Percentiles rank a stretch among this genome's conserved stretches.
Evolutionary conservation across 495 filamentous ascomycete species (phyloP).

Genomic region (Daldinia loculata): DNA sequence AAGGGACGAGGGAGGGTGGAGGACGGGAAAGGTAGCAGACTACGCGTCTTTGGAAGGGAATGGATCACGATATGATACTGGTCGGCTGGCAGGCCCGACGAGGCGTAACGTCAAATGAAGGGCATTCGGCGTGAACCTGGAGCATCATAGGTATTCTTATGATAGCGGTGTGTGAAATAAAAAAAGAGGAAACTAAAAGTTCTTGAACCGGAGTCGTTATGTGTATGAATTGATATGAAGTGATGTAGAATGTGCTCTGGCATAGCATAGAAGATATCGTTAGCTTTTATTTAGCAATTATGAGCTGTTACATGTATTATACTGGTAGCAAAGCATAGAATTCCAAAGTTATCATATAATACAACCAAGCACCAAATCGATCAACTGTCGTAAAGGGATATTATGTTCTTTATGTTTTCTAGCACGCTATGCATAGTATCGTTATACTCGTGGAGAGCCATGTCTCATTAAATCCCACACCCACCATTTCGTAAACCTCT

Average conservation of each 20-base stretch:
- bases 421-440: constrained; percentile 10
- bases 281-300: background rate
- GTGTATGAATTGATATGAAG: constrained; percentile 4
- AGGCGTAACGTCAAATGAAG: constrained; percentile 1
- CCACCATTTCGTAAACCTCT: background rate
- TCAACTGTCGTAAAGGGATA: background rate
- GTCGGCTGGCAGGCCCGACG: constrained; percentile 4
- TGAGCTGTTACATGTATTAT: background rate
- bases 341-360: background rate
- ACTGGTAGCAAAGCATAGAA: background rate
- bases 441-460: constrained; percentile 1
- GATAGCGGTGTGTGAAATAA: constrained; percentile 13
- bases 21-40: background rate
- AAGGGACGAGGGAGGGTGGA: background rate
- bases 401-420: constrained; percentile 10
- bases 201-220: background rate
- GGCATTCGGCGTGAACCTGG: background rate
- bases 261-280: background rate
- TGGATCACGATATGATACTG: background rate
- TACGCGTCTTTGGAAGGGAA: constrained; percentile 5
- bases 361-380: background rate
- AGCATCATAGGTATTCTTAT: constrained; percentile 13
- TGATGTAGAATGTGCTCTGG: background rate
- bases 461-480: constrained; percentile 18
- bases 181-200: background rate